A percentile compares a stretch with the other conserved stretches of the same genome.
Conservation (phyloP, 2,329 filamentous ascomycete genomes). For the Phyllosticta ampelicida region DNA sequence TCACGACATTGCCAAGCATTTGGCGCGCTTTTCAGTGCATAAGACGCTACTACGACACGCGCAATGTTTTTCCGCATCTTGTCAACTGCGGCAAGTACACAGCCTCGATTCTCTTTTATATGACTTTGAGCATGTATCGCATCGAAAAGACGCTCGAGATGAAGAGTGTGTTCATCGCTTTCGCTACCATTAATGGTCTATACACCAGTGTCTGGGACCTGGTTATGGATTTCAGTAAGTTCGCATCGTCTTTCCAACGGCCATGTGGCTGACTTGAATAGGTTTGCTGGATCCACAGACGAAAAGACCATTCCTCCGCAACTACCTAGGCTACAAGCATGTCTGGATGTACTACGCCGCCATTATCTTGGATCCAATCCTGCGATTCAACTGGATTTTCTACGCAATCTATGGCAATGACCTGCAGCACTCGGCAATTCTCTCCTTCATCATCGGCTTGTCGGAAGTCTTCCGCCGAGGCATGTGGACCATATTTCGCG, state of each 20-base stretch:
- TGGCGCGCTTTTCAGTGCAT: constrained; percentile 89
- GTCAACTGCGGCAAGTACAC: constrained; percentile 87
- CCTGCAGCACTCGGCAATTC: constrained; percentile 68
- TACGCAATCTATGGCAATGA: constrained; percentile 76
- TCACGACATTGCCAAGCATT: constrained; percentile 70
- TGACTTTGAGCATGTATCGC: constrained; percentile 72
- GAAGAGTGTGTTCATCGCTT: constrained; percentile 63
- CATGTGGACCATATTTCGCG: constrained; percentile 85
- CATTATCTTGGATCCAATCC: constrained; percentile 70
- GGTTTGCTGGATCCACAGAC: constrained; percentile 64
- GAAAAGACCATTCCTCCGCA: constrained; percentile 53
- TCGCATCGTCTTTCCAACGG: constrained; percentile 42
- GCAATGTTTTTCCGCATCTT: constrained; percentile 81
- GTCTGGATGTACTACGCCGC: constrained; percentile 78
- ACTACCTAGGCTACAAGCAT: constrained; percentile 67
- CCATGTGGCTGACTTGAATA: constrained; percentile 74
- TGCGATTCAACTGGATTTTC: constrained; percentile 91
- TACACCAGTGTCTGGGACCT: constrained; percentile 93
- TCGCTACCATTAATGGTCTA: constrained; percentile 69
- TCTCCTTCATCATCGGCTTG: constrained; percentile 69
- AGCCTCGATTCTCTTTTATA: constrained; percentile 70
- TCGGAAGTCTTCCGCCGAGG: constrained; percentile 75
- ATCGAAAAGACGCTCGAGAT: constrained; percentile 52
- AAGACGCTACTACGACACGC: constrained; percentile 77
- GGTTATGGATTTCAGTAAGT: constrained; percentile 78